Base-by-base conservation (phyloP, 1,284 basidiomycete genomes). In the Cutaneotrichosporon cutaneum region DNA sequence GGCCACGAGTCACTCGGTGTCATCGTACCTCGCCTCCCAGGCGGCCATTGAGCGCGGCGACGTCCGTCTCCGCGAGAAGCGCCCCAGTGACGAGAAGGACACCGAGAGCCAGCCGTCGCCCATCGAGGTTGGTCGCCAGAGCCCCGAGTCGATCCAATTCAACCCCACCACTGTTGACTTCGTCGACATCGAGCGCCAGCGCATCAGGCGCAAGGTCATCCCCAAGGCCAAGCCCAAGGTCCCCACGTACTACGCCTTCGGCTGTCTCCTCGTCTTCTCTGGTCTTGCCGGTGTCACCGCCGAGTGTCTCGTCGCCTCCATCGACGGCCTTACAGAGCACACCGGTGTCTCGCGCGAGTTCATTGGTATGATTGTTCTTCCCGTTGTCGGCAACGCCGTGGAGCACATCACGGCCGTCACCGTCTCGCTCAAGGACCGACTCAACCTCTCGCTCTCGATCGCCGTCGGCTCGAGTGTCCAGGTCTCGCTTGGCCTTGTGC, bases 381-480 rank as follows among this genome's bases (percentile, higher is more conserved):
- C 94, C 14, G 72, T 81, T 6, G 89, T 92, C 54, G 90, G 90
- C 50, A 94, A 92, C 68, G 88, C 90, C 13, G 89, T 90, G 82
- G 92, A 95, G 75, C 91, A 93, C 73, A 87, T 88, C 55, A 93
- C 92, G 4, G 90, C 91, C 24, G 89, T 94, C 63, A 90, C 88
- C 4, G 90, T 93, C 7, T 91, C 91, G 0, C 86, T 91, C 66
- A 91, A 93, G 79, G 81, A 82, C 68, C 82, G 82, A 63, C 72
- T 82, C 55, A 81, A 82, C 65, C 69, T 82, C n/a, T 75, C 75
- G 70, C 81, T 92, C 59, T 86, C 87, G 57, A 90, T 94, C 56
- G 92, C 93, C 8, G 89, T 93, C 39, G 91, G 91, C n/a, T 91
- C 90, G 5, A 90, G 88, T 68, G 90, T 95, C 65, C 93, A 96